phyloP scores from a whole-genome alignment of 1,139 yeast species.

The Pichia norvegensis region DNA sequence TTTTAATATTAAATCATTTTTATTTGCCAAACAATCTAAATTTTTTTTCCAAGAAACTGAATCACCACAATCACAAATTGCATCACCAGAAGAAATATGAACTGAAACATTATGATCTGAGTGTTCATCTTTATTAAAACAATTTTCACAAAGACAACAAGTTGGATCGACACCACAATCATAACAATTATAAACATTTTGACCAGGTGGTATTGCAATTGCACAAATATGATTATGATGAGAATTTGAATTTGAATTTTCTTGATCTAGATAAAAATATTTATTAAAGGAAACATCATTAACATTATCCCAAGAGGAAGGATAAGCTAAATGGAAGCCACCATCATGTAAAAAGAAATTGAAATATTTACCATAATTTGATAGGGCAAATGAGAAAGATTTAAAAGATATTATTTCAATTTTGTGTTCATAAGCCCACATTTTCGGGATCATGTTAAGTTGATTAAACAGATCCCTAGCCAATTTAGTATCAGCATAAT shows the following conservation, averaged over 20 bases:
- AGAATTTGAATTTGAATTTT: slow-evolving; percentile 14
- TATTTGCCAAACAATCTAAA: slow-evolving; percentile 43
- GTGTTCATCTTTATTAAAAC: slow-evolving; percentile 66
- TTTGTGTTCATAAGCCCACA: slow-evolving; percentile 6
- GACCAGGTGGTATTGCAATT: slow-evolving; percentile 48
- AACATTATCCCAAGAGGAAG: slow-evolving; percentile 19
- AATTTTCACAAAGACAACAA: slow-evolving; percentile 63
- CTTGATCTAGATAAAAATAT: slow-evolving; percentile 18
- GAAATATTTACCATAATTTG: slow-evolving; percentile 18
- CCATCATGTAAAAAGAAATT: slow-evolving; percentile 16
- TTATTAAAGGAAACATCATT: slow-evolving; percentile 14
- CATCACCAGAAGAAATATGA: slow-evolving; percentile 42
- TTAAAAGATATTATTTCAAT: slow-evolving; percentile 14
- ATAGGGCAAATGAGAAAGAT: slow-evolving; percentile 19
- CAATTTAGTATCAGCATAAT: slow-evolving; percentile 9
- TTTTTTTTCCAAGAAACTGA: slow-evolving; percentile 62
- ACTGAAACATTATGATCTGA: slow-evolving; percentile 52
- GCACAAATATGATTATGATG: slow-evolving; percentile 58
- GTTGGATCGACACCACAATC: slow-evolving; percentile 69
- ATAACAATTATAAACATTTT: slow-evolving; percentile 57
- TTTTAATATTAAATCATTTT: slow-evolving; percentile 3
- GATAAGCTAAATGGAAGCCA: slow-evolving; percentile 13
- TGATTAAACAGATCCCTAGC: slow-evolving; percentile 9
- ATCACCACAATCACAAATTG: slow-evolving; percentile 92
- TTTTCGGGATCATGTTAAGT: slow-evolving; percentile 9